Percentiles rank a stretch among this genome's conserved stretches.
Evolutionary conservation across 2,329 filamentous ascomycete species (phyloP).

Genomic region (Coniochaeta hoffmannii): DNA sequence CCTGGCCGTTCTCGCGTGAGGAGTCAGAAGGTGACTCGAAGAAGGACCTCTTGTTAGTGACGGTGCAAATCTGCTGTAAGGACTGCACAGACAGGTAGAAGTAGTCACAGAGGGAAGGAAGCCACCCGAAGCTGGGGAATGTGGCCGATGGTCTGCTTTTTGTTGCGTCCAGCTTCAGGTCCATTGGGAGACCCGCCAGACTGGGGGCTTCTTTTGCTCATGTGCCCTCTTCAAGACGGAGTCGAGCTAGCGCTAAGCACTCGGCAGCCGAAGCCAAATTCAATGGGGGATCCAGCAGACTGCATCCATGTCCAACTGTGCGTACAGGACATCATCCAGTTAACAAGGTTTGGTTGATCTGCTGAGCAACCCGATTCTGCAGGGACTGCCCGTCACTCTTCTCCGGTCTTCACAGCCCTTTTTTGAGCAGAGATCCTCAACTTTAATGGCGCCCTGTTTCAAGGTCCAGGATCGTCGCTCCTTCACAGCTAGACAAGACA

Average conservation of each 20-base stretch:
- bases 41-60: background rate
- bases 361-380: conserved; percentile 13
- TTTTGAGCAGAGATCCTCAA: background rate
- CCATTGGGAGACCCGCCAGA: background rate
- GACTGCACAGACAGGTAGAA: no score
- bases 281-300: background rate
- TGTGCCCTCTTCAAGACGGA: conserved; percentile 37
- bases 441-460: background rate
- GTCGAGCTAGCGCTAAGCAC: conserved; percentile 27
- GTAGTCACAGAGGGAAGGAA: background rate
- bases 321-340: background rate
- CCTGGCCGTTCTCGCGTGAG: background rate
- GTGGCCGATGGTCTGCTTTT: conserved; percentile 1
- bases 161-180: background rate
- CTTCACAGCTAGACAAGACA: background rate
- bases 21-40: background rate
- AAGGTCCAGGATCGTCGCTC: background rate
- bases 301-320: background rate
- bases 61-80: no score
- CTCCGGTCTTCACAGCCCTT: background rate
- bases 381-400: conserved; percentile 8
- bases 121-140: background rate
- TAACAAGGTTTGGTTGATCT: conserved; percentile 8
- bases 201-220: conserved; percentile 32
- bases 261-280: conserved; percentile 28